Base-by-base conservation (phyloP, 345 rosid genomes). In the Lepidium didymum region DNA sequence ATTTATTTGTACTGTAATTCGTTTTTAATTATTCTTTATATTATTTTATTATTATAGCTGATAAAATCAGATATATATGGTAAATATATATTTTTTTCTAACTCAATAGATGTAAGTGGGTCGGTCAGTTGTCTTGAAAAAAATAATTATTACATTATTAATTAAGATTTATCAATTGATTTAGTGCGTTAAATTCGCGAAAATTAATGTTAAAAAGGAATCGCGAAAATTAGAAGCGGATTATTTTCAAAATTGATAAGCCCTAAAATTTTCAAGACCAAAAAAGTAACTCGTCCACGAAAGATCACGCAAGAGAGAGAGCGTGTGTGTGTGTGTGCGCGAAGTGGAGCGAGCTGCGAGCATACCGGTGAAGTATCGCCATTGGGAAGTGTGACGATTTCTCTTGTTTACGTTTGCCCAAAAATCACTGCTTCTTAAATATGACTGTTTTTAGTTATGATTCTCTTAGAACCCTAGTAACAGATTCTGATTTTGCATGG, bases 201-300 rank as follows among this genome's bases (percentile, higher is more conserved):
- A n/a, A n/a, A n/a, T n/a, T n/a, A n/a, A n/a, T n/a, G n/a, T n/a
- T n/a, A n/a, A n/a, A n/a, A n/a, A n/a, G n/a, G n/a, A n/a, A n/a
- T n/a, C n/a, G n/a, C n/a, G n/a, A n/a, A 21, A 49, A 25, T 36
- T 41, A 42, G 53, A 33, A 34, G 51, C 45, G 25, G 54, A 25
- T 21, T 31, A 34, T 58, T 58, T 62, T 23, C 47, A 37, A 59
- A 59, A 50, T 10, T 60, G 18, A 61, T 33, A 37, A 70, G 18
- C 68, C 74, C 74, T 70, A 69, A 10, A 47, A 47, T 25, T 58
- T 57, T 65, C 29, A 51, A 14, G 10, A 4, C 69, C 38, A 7
- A 35, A 35, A 21, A 63, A 47, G 8, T 47, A 19, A 3, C 4
- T 49, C 56, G 56, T 13, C 68, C 35, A 47, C 44, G 46, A 36